Conservation (phyloP, 2,329 filamentous ascomycete species). For the Sphaerulina populicola region DNA sequence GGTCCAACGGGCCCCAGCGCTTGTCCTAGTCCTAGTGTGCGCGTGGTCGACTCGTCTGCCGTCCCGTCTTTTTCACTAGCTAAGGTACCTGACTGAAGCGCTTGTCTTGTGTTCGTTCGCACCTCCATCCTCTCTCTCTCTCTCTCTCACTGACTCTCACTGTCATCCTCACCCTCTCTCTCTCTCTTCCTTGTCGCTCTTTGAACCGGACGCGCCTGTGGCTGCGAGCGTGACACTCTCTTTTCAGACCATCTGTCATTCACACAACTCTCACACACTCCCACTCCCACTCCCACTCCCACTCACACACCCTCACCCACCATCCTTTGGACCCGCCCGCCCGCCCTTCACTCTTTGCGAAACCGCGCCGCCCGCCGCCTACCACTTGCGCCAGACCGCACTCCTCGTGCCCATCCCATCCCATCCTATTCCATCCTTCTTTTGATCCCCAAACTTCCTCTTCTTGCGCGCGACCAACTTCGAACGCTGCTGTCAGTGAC, state of each 20-base stretch:
- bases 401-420: too few species aligned
- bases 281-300: not conserved
- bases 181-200: not conserved
- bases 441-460: not conserved
- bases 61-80: too few species aligned
- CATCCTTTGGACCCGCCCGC: not conserved
- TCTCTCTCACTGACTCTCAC: too few species aligned
- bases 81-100: too few species aligned
- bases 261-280: too few species aligned
- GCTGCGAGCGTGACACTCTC: conserved; percentile 5
- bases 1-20: too few species aligned
- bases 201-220: conserved; percentile 1
- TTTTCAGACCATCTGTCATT: not conserved
- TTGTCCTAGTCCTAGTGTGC: too few species aligned
- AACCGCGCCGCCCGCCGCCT: not conserved
- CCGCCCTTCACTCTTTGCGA: conserved; percentile 2
- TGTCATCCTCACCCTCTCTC: too few species aligned
- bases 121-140: too few species aligned
- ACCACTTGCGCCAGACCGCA: not conserved
- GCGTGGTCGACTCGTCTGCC: too few species aligned
- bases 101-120: not conserved
- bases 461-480: not conserved
- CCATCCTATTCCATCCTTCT: not conserved
- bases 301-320: not conserved
- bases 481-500: not conserved